A percentile compares a stretch with the other conserved stretches of the same genome.
Evolutionary conservation across 805 yeast genomes (phyloP).

Genomic region (Ogataea nitratoaversa): DNA sequence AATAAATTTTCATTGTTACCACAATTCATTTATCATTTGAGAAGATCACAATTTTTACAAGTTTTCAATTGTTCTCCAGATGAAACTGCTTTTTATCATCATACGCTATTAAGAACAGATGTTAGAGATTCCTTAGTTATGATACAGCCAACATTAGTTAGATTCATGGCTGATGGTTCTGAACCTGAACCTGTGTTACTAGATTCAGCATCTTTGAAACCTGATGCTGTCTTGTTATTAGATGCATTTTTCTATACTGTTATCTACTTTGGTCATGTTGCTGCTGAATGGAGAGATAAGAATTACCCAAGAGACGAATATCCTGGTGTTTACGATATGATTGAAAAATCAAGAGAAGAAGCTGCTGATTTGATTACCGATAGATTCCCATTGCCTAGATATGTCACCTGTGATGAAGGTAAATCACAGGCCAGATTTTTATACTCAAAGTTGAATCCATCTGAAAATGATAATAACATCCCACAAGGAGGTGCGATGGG

Average conservation of each 20-base stretch:
- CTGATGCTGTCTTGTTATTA: slow-evolving; percentile 78
- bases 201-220: slow-evolving; percentile 88
- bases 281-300: slow-evolving; percentile 94
- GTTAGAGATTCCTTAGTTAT: slow-evolving; percentile 88
- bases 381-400: slow-evolving; percentile 96
- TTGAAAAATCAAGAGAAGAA: slow-evolving; percentile 86
- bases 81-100: slow-evolving; percentile 96
- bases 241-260: slow-evolving; percentile 97
- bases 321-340: slow-evolving; percentile 77
- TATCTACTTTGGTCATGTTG: slow-evolving; percentile 90
- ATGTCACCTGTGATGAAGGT: slow-evolving; percentile 96
- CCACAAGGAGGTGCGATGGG: slow-evolving; percentile 44
- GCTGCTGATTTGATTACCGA: slow-evolving; percentile 89
- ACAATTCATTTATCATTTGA: slow-evolving; percentile 90
- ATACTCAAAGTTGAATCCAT: slow-evolving; percentile 91
- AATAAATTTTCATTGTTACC: slow-evolving; percentile 87
- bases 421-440: slow-evolving; percentile 98
- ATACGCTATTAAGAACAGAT: slow-evolving; percentile 85
- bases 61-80: slow-evolving; percentile 98
- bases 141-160: slow-evolving; percentile 95
- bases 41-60: slow-evolving; percentile 93
- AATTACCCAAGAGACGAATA: slow-evolving; percentile 93
- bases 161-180: slow-evolving; percentile 70
- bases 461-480: slow-evolving; percentile 56
- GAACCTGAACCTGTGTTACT: slow-evolving; percentile 90